Evolutionary conservation across 352 stramenopile genomes (phyloP), one percentile per base, ranked within the genome.

Genomic region (Phytophthora pinifolia): DNA sequence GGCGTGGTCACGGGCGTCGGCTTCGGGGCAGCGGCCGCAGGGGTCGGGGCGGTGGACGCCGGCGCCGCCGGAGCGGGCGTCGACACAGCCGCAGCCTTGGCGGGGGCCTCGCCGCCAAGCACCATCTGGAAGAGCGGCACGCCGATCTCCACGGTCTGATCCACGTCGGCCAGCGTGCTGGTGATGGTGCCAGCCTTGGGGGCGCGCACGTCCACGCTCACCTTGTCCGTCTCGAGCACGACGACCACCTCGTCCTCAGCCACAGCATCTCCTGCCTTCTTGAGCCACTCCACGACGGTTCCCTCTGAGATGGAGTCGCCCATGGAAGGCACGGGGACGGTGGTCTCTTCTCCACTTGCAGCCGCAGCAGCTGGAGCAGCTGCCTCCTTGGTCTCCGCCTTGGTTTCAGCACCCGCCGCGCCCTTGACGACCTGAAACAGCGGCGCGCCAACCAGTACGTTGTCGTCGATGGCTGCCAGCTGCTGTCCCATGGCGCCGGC

Each of bases 271-370:
- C 97, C 97, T 9, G 79, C 71, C 18, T 77, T 65, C 71, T 98
- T 97, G 53, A 86, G 79, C 78, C 97, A 98, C 63, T 98, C 83
- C 3, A 98, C 94, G 42, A 99, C 88, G 8, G 94, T 98, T 46
- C 96, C 97, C 69, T 98, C 93, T 7, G 90, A 98, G 73, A 99
- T 99, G 55, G 92, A 98, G 74, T 99, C 91, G 18, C 82, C 84
- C 74, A 94, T 89, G 15, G 79, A 87, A 9, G 84, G 84, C 41
- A 94, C 75, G 18, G 82, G 64, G n/a, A 96, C 83, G 30, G 67
- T 66, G 57, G 75, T 74, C 22, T 72, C 48, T 38, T 79, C 60
- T 31, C 66, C 72, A 0, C 41, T 31, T 12, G 55, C 33, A 54
- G 22, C 22, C 6, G 22, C 57, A 4, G 66, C 33, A 30, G 63